Evolutionary conservation across 2,329 filamentous ascomycete genomes (phyloP), one percentile per base, ranked within the genome.

Genomic region (Pseudonectria buxi): DNA sequence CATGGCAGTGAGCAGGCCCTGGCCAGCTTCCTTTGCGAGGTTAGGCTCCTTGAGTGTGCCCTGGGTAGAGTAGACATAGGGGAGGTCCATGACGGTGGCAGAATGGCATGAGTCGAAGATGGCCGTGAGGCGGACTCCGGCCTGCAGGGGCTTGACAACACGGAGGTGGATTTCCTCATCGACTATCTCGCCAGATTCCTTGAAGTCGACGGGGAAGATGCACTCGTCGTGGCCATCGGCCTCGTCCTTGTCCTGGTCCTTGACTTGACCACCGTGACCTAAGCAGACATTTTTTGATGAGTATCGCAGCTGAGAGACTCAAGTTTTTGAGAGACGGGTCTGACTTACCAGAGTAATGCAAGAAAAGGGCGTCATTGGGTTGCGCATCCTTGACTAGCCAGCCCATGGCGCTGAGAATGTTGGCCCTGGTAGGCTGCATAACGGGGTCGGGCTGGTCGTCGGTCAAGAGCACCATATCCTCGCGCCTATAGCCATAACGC

Each of bases 101-200:
- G 83, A 87, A 62, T 88, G 83, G 61, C 83, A 88, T 6, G 81
- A 86, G 61, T 88, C 83, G 59, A 88, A 88, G 55, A 88, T 87
- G 53, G 83, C 82, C 1, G 83, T 88, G 37, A 87, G 65, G 66
- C 90, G 83, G 22, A 95, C 90, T 53, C 92, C 92, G 3, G 86
- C 74, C 50, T 78, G 74, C 11, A 98, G 71, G 4, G 86, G 74
- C 35, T 70, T 71, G 29, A 98, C 90, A 64, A 89, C 81, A 51
- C 81, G 78, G 49, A 72, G 68, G 59, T 90, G 83, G 65, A 87
- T 84, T 58, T 87, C 80, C 52, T 88, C 83, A 54, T 88, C 83
- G 38, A 84, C 76, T 40, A 88, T 85, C 58, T 85, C 80, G 24
- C 83, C 81, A n/a, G 72, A 72, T 15, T 67, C 61, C 40, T 78